A percentile compares a stretch with the other conserved stretches of the same genome.
Evolutionary conservation across 176 grass and related monocot species (phyloP).

Genomic region (Zea luxurians): DNA sequence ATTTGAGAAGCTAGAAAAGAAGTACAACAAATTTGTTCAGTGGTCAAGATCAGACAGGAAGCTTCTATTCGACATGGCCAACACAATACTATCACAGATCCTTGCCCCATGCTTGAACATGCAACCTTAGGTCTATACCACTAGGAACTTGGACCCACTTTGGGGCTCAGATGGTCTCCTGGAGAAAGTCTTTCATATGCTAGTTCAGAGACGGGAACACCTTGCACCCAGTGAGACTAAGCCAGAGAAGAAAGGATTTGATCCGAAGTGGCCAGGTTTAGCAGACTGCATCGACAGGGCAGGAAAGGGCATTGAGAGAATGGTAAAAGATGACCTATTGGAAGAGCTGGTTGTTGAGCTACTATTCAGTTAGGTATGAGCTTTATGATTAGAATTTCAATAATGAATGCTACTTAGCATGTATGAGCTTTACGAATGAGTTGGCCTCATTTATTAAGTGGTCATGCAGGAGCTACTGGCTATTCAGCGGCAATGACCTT

Average conservation of each 20-base stretch:
- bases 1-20: constrained; percentile 85
- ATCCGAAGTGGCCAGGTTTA: constrained; percentile 59
- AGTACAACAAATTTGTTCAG: constrained; percentile 50
- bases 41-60: constrained; percentile 71
- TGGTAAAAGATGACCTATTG: constrained; percentile 66
- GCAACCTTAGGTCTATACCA: constrained; percentile 59
- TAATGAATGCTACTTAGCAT: no score
- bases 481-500: no score
- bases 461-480: no score
- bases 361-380: constrained; percentile 40
- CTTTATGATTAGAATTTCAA: no score
- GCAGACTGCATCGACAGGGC: constrained; percentile 49
- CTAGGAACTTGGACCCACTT: constrained; percentile 47
- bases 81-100: constrained; percentile 67
- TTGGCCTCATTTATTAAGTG: no score
- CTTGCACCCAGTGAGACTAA: constrained; percentile 30
- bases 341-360: constrained; percentile 66
- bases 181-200: constrained; percentile 60
- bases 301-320: constrained; percentile 72
- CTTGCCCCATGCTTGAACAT: constrained; percentile 68
- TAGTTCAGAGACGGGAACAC: constrained; percentile 41
- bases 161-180: constrained; percentile 80
- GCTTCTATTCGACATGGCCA: constrained; percentile 74
- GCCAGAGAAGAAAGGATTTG: constrained; percentile 45
- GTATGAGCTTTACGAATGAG: no score